phyloP scores from a whole-genome alignment of 2,329 filamentous ascomycete genomes.

The Cladosporium phlei region DNA sequence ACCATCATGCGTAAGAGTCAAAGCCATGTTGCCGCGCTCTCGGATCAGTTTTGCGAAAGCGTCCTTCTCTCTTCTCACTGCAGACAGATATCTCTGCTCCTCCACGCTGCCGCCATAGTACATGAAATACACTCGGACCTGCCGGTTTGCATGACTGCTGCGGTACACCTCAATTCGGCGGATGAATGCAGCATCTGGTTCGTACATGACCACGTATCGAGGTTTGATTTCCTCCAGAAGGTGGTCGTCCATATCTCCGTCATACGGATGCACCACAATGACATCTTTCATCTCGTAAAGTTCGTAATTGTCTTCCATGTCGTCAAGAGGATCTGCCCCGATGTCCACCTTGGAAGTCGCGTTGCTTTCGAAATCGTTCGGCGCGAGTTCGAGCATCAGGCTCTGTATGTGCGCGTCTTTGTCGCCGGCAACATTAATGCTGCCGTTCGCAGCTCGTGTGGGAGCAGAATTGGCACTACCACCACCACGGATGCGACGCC shows the following conservation, averaged over 20 bases:
- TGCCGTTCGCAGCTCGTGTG: slow-evolving; percentile 66
- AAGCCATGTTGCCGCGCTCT: slow-evolving; percentile 83
- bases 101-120: slow-evolving; percentile 94
- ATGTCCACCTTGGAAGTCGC: slow-evolving; percentile 66
- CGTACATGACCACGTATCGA: slow-evolving; percentile 97
- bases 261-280: slow-evolving; percentile 85
- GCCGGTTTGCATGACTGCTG: slow-evolving; percentile 83
- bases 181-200: slow-evolving; percentile 91
- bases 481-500: slow-evolving; percentile 77
- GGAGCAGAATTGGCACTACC: slow-evolving; percentile 55
- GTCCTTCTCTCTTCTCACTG: slow-evolving; percentile 91
- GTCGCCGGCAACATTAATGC: slow-evolving; percentile 73
- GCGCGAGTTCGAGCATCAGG: slow-evolving; percentile 75
- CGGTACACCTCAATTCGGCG: slow-evolving; percentile 91
- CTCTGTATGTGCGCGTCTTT: slow-evolving; percentile 75
- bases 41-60: slow-evolving; percentile 92
- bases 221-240: slow-evolving; percentile 92
- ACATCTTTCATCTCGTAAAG: slow-evolving; percentile 88
- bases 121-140: slow-evolving; percentile 91
- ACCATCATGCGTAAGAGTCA: slow-evolving; percentile 72
- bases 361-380: slow-evolving; percentile 69
- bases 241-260: slow-evolving; percentile 92
- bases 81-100: slow-evolving; percentile 86
- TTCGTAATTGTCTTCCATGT: slow-evolving; percentile 89
- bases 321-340: slow-evolving; percentile 71